A percentile compares a stretch with the other conserved stretches of the same genome.
These are phyloP conservation scores for Colletotrichum orbiculare DNA, from an alignment of 2,329 filamentous ascomycete species.

Conservation along the genomic window DNA sequence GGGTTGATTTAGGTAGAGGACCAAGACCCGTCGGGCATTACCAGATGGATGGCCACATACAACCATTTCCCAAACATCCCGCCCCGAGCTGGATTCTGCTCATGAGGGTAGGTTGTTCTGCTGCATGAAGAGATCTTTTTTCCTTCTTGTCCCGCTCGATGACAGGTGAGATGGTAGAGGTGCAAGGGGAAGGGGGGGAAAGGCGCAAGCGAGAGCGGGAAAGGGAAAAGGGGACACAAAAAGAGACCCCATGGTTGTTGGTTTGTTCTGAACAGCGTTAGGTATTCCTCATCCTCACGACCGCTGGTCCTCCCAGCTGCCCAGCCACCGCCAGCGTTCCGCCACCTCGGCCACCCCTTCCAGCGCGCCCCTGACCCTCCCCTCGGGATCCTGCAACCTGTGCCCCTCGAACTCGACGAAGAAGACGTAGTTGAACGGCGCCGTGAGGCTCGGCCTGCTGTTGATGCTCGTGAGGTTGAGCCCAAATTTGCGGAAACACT, in stretches of 20 bases:
- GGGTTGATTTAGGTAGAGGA: background rate
- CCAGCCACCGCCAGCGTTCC: conserved; percentile 74
- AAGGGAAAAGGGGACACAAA: background rate
- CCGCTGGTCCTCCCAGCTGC: conserved; percentile 69
- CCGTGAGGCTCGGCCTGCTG: conserved; percentile 79
- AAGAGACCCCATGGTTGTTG: background rate
- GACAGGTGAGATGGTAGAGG: too few species aligned
- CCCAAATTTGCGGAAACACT: conserved; percentile 77
- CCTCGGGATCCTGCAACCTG: conserved; percentile 61
- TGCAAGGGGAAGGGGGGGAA: too few species aligned
- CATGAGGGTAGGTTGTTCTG: too few species aligned
- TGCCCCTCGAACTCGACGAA: conserved; percentile 89
- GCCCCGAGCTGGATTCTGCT: too few species aligned
- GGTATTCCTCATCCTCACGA: conserved; percentile 47
- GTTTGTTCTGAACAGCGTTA: background rate
- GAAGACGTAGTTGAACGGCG: conserved; percentile 92
- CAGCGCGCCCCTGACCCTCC: conserved; percentile 70
- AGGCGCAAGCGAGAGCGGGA: too few species aligned
- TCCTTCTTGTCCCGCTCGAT: too few species aligned
- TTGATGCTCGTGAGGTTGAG: conserved; percentile 94
- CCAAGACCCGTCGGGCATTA: conserved; percentile 3
- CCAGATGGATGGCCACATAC: conserved; percentile 13
- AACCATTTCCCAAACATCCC: too few species aligned
- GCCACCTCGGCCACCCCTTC: conserved; percentile 67
- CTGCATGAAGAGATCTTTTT: too few species aligned